Percentiles rank a stretch among this genome's conserved stretches.
Evolutionary conservation across 768 basidiomycete species (phyloP).

Genomic region (Phaeolepiota aurea): DNA sequence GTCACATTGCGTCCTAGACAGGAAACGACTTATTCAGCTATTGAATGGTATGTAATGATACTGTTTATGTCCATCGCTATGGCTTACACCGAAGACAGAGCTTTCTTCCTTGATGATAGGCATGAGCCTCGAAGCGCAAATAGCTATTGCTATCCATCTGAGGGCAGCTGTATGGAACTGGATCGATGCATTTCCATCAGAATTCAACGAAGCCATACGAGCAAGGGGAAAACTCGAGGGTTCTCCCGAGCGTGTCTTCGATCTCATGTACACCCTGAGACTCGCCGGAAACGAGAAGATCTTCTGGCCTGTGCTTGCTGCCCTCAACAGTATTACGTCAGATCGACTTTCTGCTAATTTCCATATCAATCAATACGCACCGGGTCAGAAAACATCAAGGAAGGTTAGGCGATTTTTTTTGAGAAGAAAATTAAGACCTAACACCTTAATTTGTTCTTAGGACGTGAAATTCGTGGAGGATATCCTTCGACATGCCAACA

Average conservation of each 20-base stretch:
- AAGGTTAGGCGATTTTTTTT: constrained; percentile 20
- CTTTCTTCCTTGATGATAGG: constrained; percentile 75
- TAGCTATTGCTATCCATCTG: constrained; percentile 63
- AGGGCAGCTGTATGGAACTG: constrained; percentile 85
- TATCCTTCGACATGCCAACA: constrained; percentile 47
- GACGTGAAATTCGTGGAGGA: constrained; percentile 58
- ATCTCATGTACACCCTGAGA: constrained; percentile 53
- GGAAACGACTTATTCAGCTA: constrained; percentile 56
- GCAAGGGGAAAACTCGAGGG: constrained; percentile 65
- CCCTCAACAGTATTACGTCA: constrained; percentile 65
- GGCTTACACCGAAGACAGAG: constrained; percentile 32
- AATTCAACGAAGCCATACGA: constrained; percentile 68
- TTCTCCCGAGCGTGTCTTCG: constrained; percentile 81
- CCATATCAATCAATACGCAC: constrained; percentile 23
- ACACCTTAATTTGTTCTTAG: constrained; percentile 18
- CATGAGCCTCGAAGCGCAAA: constrained; percentile 68
- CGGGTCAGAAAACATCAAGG: constrained; percentile 22
- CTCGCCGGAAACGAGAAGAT: constrained; percentile 37
- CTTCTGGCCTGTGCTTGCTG: constrained; percentile 79
- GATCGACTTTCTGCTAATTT: constrained; percentile 62
- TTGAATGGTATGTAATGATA: constrained; percentile 46
- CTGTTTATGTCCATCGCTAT: not conserved
- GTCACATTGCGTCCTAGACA: constrained; percentile 69
- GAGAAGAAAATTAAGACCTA: constrained; percentile 5
- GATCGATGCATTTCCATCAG: constrained; percentile 70